Percentiles rank a stretch among this genome's conserved stretches.
phyloP scores from a whole-genome alignment of 805 yeast species.

The Kluyveromyces siamensis region DNA sequence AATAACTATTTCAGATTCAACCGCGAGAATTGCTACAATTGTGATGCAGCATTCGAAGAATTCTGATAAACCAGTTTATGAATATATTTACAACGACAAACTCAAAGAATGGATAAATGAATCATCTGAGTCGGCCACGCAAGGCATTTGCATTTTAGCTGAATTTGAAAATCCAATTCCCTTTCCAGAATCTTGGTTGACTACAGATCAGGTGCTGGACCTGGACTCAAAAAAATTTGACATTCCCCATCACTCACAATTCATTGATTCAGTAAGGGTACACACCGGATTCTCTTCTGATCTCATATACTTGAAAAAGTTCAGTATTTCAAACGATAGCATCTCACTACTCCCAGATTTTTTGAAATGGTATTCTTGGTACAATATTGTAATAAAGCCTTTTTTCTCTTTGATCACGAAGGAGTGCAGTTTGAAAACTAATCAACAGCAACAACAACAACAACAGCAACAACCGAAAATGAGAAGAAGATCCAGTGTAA shows the following conservation, averaged over 20 bases:
- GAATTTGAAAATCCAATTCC: constrained; percentile 9
- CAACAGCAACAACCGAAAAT: neutral
- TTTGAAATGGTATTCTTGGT: constrained; percentile 27
- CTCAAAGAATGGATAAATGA: constrained; percentile 23
- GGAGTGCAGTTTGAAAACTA: neutral
- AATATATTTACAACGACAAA: constrained; percentile 17
- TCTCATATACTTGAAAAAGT: constrained; percentile 14
- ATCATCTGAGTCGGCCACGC: constrained; percentile 17
- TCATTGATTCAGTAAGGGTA: constrained; percentile 5
- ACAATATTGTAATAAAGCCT: constrained; percentile 3
- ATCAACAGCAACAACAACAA: neutral
- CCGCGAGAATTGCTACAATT: constrained; percentile 15
- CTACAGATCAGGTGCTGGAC: constrained; percentile 14
- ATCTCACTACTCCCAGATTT: constrained; percentile 20
- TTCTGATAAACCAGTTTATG: constrained; percentile 18
- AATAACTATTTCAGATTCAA: constrained; percentile 14
- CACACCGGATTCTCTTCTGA: constrained; percentile 24
- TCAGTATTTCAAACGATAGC: constrained; percentile 25
- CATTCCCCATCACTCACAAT: constrained; percentile 1
- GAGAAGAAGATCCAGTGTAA: constrained; percentile 23
- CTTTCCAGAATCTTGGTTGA: constrained; percentile 21
- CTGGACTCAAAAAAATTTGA: constrained; percentile 1
- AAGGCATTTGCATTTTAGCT: constrained; percentile 22
- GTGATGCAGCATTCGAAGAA: constrained; percentile 17
- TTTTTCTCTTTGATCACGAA: neutral